Evolutionary conservation across 257 asterid genomes (phyloP).

Genomic region (Solanum acaule): DNA sequence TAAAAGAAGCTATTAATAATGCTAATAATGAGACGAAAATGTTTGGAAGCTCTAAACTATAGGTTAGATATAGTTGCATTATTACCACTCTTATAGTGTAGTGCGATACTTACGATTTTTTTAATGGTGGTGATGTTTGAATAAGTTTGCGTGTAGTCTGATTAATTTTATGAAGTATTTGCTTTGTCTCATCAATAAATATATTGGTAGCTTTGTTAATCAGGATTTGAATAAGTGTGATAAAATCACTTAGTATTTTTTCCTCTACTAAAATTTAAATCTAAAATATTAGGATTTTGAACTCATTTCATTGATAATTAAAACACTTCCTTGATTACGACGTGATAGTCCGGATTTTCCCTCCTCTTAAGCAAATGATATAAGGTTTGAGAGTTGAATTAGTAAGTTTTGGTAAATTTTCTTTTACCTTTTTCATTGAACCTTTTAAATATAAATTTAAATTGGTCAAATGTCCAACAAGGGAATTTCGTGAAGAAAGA

Average conservation of each 20-base stretch:
- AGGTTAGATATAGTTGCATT: not conserved
- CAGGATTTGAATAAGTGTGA: not conserved
- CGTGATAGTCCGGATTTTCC: not conserved
- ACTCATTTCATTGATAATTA: not conserved
- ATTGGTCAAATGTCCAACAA: not conserved
- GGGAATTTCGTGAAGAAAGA: not conserved
- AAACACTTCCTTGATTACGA: not conserved
- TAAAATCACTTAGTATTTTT: not conserved
- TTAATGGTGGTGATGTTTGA: not conserved
- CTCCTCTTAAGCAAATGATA: not conserved
- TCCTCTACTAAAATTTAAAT: no score
- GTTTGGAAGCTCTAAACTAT: not conserved
- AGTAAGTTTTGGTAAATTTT: not conserved
- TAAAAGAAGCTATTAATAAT: not conserved
- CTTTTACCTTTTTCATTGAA: not conserved
- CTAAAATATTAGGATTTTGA: fast-evolving
- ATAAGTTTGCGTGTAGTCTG: fast-evolving
- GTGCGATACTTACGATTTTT: not conserved
- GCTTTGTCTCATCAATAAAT: not conserved
- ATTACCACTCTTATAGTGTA: not conserved
- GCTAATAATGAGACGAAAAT: not conserved
- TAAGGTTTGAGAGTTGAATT: not conserved
- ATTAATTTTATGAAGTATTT: not conserved
- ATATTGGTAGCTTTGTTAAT: not conserved
- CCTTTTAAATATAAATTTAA: not conserved